phyloP scores from a whole-genome alignment of 148 eudicot genomes.

The Chenopodium album region DNA sequence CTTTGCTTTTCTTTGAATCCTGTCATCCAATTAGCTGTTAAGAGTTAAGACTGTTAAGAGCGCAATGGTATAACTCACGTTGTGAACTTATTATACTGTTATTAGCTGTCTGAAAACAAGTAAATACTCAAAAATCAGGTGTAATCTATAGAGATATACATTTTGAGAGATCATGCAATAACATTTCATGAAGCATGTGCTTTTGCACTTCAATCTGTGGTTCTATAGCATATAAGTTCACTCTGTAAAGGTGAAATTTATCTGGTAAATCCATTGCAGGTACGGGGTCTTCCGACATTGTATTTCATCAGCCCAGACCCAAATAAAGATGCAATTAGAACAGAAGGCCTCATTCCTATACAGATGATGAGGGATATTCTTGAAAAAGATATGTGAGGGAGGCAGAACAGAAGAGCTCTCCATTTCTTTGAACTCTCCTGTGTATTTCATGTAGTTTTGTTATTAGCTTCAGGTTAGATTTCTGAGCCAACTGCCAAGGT shows the following conservation, averaged over 20 bases:
- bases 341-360: slow-evolving; percentile 94
- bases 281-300: slow-evolving; percentile 89
- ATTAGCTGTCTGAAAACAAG: background rate
- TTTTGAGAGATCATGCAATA: slow-evolving; percentile 1
- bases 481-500: background rate
- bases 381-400: slow-evolving; percentile 65
- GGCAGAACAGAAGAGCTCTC: background rate
- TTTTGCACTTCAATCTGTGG: background rate
- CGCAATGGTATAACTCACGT: too few species aligned
- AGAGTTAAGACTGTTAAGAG: too few species aligned
- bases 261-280: slow-evolving; percentile 39
- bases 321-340: slow-evolving; percentile 83
- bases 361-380: slow-evolving; percentile 92
- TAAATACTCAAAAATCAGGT: background rate
- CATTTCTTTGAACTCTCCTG: background rate
- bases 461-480: slow-evolving; percentile 17
- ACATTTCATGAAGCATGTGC: slow-evolving; percentile 1
- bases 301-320: slow-evolving; percentile 95
- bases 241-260: background rate
- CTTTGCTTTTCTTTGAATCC: background rate
- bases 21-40: background rate
- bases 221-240: background rate
- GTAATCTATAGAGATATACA: background rate
- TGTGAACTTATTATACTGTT: too few species aligned
- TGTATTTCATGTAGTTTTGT: slow-evolving; percentile 7